Conservation (phyloP, 148 eudicot species). For the Rhododendron mucronatum region DNA sequence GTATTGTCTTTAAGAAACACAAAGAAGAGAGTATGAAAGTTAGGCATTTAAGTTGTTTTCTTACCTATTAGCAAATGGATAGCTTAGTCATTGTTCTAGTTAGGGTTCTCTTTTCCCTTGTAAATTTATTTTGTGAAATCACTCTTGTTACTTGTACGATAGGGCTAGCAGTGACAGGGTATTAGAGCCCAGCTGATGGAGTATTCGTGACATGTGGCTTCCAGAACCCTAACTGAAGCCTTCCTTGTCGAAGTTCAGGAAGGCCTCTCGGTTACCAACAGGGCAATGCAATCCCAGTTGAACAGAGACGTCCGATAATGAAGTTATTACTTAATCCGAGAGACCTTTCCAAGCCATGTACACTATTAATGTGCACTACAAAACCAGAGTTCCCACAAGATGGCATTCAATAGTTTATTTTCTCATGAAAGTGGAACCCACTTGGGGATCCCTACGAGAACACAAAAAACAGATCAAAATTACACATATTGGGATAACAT, state of each 20-base stretch:
- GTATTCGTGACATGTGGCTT: background rate
- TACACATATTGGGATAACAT: background rate
- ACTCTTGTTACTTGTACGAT: background rate
- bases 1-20: background rate
- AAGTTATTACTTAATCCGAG: background rate
- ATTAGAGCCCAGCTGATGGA: background rate
- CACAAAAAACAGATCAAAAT: background rate
- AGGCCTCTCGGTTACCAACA: background rate
- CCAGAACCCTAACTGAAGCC: background rate
- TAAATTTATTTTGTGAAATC: background rate
- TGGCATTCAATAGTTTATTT: background rate
- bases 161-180: background rate
- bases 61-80: background rate
- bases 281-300: background rate
- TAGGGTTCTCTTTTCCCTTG: background rate
- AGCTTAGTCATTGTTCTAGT: background rate
- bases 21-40: background rate
- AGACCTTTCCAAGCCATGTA: background rate
- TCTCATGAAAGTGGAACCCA: background rate
- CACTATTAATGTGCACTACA: background rate
- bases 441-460: background rate
- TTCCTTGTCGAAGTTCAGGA: background rate
- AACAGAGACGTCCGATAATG: background rate
- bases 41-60: background rate
- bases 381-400: background rate